Base-by-base conservation (phyloP, 2,329 filamentous ascomycete species). In the Penicillium sp. region DNA sequence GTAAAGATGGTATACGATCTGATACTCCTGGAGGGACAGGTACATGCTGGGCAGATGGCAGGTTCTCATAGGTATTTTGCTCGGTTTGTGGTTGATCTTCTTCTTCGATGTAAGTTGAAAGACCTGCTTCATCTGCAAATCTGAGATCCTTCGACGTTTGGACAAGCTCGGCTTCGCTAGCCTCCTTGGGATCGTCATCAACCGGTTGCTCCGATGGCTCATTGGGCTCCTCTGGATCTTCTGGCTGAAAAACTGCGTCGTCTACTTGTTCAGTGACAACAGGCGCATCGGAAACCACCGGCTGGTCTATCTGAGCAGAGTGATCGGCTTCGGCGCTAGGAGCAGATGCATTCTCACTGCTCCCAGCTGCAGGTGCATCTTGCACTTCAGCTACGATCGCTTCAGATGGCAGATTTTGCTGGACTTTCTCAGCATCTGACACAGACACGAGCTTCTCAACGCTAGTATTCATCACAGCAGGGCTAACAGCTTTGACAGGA, bases 41-140 rank as follows among this genome's bases (percentile, higher is more conserved):
- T 22, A 76, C 66, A 44, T 70, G 60, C 61, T 81, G 79, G 10
- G 78, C 79, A 30, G 76, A 80, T 28, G 76, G 74, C 7, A 79
- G 57, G 33, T 66, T 69, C 28, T 74, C 73, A 49, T 64, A 72
- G 12, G 72, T 72, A 45, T 62, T 68, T 26, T 60, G 63, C 35
- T 66, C 68, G 7, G 63, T 68, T 1, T 54, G 38, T 15, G 35
- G 60, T 17, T 63, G 51, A 17, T 37, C n/a, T n/a, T 47, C 58
- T 22, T 58, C 64, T 24, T 51, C 58, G 8, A 51, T 59, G 10
- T 58, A 53, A 12, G 62, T 50, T 3, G 67, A 61, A 9, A 42
- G n/a, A n/a, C 56, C 63, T 17, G 55, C 60, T 58, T 70, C 60
- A 12, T 67, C 62, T 19, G 59, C 53, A 26, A 65, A 63, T 33